Conservation (phyloP, 805 yeast genomes). For the Sugiyamaella marilandica region DNA sequence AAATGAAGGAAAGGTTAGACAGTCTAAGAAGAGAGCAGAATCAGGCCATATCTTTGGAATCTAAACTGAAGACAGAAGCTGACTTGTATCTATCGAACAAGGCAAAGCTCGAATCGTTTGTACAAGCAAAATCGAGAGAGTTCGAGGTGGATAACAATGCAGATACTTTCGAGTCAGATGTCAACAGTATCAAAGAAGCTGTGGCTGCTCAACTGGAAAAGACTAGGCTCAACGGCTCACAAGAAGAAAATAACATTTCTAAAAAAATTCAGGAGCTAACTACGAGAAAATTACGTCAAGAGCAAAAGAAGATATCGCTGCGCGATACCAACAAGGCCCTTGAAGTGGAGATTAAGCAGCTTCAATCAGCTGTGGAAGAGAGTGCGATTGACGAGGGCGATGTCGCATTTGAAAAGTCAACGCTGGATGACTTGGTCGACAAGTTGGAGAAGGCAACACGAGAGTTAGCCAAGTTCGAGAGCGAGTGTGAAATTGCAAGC, state of each 20-base stretch:
- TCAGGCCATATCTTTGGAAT: slow-evolving; percentile 45
- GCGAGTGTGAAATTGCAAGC: slow-evolving; percentile 5
- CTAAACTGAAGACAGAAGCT: slow-evolving; percentile 47
- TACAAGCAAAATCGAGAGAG: slow-evolving; percentile 5
- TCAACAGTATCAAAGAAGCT: not conserved
- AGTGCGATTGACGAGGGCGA: slow-evolving; percentile 43
- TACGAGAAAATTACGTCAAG: slow-evolving; percentile 23
- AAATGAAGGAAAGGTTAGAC: slow-evolving; percentile 25
- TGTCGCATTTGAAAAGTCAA: slow-evolving; percentile 42
- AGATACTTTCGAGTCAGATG: slow-evolving; percentile 1
- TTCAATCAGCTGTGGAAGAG: slow-evolving; percentile 38
- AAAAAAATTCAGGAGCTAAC: slow-evolving; percentile 23
- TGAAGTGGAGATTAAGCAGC: slow-evolving; percentile 34
- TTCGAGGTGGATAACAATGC: not conserved
- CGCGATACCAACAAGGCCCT: slow-evolving; percentile 6
- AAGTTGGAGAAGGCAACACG: slow-evolving; percentile 29
- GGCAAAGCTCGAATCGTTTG: slow-evolving; percentile 15
- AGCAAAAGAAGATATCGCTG: slow-evolving; percentile 20
- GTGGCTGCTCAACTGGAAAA: slow-evolving; percentile 13
- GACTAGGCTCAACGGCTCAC: slow-evolving; percentile 22
- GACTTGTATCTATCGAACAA: slow-evolving; percentile 18
- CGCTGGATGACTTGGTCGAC: slow-evolving; percentile 37
- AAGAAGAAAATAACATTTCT: slow-evolving; percentile 30
- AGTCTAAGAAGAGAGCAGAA: slow-evolving; percentile 34
- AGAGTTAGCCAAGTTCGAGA: slow-evolving; percentile 13